phyloP scores from a whole-genome alignment of 2,329 filamentous ascomycete genomes.

The Scytalidium sp. region DNA sequence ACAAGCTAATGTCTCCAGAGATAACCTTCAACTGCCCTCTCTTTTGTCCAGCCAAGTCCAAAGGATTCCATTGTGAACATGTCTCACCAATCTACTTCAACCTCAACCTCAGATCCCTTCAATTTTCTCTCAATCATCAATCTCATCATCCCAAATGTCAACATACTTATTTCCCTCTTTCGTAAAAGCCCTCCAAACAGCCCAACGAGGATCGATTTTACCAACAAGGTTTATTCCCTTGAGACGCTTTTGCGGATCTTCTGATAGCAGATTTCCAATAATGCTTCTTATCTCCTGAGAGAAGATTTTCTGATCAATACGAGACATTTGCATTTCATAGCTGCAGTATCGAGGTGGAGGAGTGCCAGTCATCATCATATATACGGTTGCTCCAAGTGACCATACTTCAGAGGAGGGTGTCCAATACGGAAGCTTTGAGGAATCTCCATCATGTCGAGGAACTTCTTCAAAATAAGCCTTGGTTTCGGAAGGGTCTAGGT shows the following conservation, averaged over 20 bases:
- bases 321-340: constrained; percentile 21
- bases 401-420: constrained; percentile 21
- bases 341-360: constrained; percentile 19
- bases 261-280: constrained; percentile 18
- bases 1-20: too few relatives aligned
- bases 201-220: constrained; percentile 16
- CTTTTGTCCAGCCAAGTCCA: too few relatives aligned
- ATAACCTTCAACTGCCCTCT: too few relatives aligned
- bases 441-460: neutral
- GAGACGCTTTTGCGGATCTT: constrained; percentile 13
- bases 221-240: constrained; percentile 13
- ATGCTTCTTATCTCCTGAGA: constrained; percentile 17
- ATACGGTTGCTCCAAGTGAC: constrained; percentile 24
- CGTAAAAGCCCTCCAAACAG: constrained; percentile 18
- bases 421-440: constrained; percentile 3
- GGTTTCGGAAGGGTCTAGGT: constrained; percentile 4
- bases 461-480: neutral
- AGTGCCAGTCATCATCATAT: constrained; percentile 27
- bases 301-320: constrained; percentile 21
- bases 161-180: constrained; percentile 14
- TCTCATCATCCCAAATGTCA: constrained; percentile 14
- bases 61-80: too few relatives aligned
- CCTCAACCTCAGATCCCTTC: neutral
- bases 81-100: neutral
- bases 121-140: constrained; percentile 2